Evolutionary conservation across 495 filamentous ascomycete species (phyloP).

Genomic region (Penicillium riverlandense): DNA sequence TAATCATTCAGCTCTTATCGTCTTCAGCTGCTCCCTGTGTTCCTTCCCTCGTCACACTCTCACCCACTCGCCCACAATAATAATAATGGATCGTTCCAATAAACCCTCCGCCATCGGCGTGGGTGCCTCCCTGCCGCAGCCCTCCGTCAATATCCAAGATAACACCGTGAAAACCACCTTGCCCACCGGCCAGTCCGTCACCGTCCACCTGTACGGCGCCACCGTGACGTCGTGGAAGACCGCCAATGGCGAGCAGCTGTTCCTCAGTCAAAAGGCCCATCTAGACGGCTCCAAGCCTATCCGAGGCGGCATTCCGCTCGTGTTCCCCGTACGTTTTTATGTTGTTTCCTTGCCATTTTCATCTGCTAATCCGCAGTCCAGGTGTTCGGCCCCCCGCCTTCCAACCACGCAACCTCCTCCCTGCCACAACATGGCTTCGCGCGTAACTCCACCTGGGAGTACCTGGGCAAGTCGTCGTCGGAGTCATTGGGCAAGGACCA

Average conservation of each 20-base stretch:
- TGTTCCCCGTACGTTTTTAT: slow-evolving; percentile 72
- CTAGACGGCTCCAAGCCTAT: slow-evolving; percentile 60
- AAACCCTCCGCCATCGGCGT: slow-evolving; percentile 73
- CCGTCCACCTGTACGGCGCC: slow-evolving; percentile 82
- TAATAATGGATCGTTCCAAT: slow-evolving; percentile 67
- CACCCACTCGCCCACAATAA: not conserved
- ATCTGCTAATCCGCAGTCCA: slow-evolving; percentile 20
- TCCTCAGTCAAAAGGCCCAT: slow-evolving; percentile 69
- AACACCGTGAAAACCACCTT: slow-evolving; percentile 66
- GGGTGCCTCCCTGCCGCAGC: slow-evolving; percentile 54
- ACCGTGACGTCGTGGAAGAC: slow-evolving; percentile 90
- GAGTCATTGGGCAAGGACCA: slow-evolving; percentile 48
- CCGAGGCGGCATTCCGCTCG: slow-evolving; percentile 72
- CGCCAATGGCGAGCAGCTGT: slow-evolving; percentile 76
- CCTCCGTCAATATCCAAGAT: slow-evolving; percentile 61
- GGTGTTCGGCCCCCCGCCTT: slow-evolving; percentile 83
- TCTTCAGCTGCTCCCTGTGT: not conserved
- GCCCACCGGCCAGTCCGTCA: slow-evolving; percentile 77
- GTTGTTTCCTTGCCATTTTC: not conserved
- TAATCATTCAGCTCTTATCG: not conserved
- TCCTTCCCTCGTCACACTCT: not conserved
- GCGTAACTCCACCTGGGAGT: slow-evolving; percentile 66
- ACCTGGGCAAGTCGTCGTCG: slow-evolving; percentile 57
- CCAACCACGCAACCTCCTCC: slow-evolving; percentile 59
- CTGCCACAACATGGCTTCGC: slow-evolving; percentile 97